Conservation (phyloP, 768 basidiomycete genomes). For the Lyophyllum decastes region DNA sequence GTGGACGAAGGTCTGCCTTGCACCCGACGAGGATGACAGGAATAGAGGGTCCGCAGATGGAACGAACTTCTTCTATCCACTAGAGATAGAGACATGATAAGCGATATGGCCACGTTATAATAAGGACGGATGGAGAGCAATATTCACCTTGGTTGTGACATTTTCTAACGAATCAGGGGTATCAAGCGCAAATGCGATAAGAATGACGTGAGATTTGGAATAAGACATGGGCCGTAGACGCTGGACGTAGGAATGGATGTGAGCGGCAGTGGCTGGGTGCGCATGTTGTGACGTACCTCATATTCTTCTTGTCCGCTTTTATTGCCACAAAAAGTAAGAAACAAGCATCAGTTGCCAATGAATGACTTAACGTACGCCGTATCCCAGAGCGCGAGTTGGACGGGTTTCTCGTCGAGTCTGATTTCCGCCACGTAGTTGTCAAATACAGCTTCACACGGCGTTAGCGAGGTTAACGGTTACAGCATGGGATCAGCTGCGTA, state of each 20-base stretch:
- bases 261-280: constrained; percentile 5
- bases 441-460: constrained; percentile 72
- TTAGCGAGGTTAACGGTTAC: constrained; percentile 15
- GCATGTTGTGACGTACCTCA: constrained; percentile 78
- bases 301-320: constrained; percentile 97
- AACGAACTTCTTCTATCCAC: constrained; percentile 99
- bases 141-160: constrained; percentile 82
- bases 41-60: constrained; percentile 90
- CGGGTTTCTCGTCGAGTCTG: constrained; percentile 93
- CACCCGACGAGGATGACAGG: constrained; percentile 96
- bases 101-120: constrained; percentile 6
- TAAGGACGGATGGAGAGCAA: background rate
- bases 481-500: constrained; percentile 31
- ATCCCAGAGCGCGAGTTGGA: constrained; percentile 98
- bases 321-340: constrained; percentile 10
- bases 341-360: constrained; percentile 9
- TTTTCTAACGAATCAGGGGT: constrained; percentile 97
- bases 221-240: constrained; percentile 96
- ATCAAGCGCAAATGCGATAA: constrained; percentile 96
- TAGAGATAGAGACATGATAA: constrained; percentile 32
- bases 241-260: constrained; percentile 35
- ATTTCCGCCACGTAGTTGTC: constrained; percentile 99
- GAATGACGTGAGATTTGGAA: constrained; percentile 97
- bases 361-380: constrained; percentile 76
- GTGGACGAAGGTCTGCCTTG: constrained; percentile 88